A percentile compares a stretch with the other conserved stretches of the same genome.
Evolutionary conservation across 176 grass and related monocot genomes (phyloP).

Genomic region (Cymbopogon citratus): DNA sequence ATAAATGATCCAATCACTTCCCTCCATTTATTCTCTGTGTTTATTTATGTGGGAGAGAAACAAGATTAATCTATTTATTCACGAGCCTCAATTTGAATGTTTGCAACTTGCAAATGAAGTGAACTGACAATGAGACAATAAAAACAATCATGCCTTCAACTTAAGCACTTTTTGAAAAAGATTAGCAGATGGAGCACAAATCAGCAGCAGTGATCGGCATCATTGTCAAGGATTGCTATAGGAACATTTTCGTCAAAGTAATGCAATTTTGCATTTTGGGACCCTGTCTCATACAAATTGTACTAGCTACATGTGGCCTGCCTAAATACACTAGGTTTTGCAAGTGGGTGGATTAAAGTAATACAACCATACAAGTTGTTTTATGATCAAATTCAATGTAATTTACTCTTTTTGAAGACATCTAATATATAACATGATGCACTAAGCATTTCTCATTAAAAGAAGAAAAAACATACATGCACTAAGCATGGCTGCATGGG

Average conservation of each 20-base stretch:
- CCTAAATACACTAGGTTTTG: neutral
- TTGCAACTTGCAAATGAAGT: neutral
- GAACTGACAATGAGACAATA: neutral
- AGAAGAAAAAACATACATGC: neutral
- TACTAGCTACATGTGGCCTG: neutral
- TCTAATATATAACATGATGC: slow-evolving; percentile 10
- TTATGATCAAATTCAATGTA: neutral
- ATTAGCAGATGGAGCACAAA: neutral
- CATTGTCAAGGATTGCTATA: neutral
- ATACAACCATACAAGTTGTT: neutral
- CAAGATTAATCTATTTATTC: neutral
- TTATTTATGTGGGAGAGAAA: neutral
- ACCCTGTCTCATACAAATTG: neutral
- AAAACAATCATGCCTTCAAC: neutral
- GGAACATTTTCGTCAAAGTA: neutral
- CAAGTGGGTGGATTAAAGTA: neutral
- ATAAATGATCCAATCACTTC: neutral
- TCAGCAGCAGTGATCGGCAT: neutral
- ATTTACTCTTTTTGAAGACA: neutral
- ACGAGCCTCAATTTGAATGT: neutral
- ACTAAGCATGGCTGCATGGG: slow-evolving; percentile 4
- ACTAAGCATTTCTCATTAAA: slow-evolving; percentile 15
- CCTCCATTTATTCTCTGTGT: neutral
- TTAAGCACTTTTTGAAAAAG: neutral
- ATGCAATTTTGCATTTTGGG: neutral